Conservation (phyloP, 257 asterid species). For the Solanum sejunctum region DNA sequence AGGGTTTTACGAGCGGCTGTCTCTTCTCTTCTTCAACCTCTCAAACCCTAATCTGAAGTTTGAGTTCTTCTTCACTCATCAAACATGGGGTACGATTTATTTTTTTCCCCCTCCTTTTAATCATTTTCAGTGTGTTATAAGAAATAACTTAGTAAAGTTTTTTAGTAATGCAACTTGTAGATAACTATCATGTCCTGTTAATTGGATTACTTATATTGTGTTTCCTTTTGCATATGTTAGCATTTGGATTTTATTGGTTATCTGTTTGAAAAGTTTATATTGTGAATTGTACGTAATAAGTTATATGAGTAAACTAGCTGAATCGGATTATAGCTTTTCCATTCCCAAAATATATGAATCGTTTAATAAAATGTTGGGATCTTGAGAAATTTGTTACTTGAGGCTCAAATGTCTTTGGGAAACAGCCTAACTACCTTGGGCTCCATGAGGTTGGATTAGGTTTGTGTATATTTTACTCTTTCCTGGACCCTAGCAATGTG, state of each 20-base stretch:
- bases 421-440: not conserved
- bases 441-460: not conserved
- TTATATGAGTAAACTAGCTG: not conserved
- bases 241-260: not conserved
- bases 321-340: not conserved
- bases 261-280: not conserved
- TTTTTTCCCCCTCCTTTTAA: not conserved
- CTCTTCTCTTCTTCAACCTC: not conserved
- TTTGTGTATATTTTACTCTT: too few species aligned
- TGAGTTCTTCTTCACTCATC: not conserved
- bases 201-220: not conserved
- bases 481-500: too few species aligned
- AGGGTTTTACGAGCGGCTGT: not conserved
- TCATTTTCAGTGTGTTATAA: not conserved
- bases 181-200: not conserved
- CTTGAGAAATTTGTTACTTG: not conserved
- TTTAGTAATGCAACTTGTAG: not conserved
- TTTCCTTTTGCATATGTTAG: not conserved
- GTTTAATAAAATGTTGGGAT: not conserved
- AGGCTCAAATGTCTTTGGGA: not conserved
- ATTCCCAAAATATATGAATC: not conserved
- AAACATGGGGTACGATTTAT: not conserved
- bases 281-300: not conserved
- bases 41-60: not conserved
- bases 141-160: not conserved